A percentile compares a stretch with the other conserved stretches of the same genome.
These are phyloP conservation scores for Fusarium incarnatum DNA, from an alignment of 2,329 filamentous ascomycete species.

Conservation along the genomic window DNA sequence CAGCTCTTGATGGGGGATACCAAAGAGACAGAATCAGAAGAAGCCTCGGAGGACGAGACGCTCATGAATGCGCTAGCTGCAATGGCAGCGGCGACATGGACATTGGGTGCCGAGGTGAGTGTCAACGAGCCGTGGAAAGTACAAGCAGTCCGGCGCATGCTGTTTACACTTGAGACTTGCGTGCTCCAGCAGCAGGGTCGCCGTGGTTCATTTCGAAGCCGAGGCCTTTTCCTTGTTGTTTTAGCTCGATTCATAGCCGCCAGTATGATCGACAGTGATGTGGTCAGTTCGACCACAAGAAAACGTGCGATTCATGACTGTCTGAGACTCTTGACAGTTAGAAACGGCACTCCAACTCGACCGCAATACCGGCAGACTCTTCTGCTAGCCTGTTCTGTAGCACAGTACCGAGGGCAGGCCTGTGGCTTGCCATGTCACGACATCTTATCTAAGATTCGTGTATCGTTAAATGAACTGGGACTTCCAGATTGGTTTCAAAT, in stretches of 20 bases:
- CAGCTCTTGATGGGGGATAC: conserved; percentile 35
- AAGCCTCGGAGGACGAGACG: conserved; percentile 40
- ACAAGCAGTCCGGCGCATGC: conserved; percentile 41
- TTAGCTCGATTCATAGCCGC: conserved; percentile 47
- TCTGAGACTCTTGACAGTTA: conserved; percentile 30
- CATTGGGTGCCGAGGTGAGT: conserved; percentile 18
- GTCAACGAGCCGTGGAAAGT: conserved; percentile 14
- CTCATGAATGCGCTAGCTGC: conserved; percentile 49
- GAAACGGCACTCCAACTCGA: conserved; percentile 25
- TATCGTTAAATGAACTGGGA: conserved; percentile 52
- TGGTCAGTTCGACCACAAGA: conserved; percentile 29
- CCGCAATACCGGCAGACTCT: conserved; percentile 48
- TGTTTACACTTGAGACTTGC: conserved; percentile 45
- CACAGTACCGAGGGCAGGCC: conserved; percentile 60
- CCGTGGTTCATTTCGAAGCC: conserved; percentile 18
- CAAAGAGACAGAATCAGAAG: background rate
- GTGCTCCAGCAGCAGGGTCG: conserved; percentile 31
- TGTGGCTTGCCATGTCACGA: conserved; percentile 53
- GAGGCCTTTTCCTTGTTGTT: conserved; percentile 42
- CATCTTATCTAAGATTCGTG: conserved; percentile 56
- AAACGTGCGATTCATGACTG: conserved; percentile 40
- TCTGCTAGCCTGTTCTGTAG: conserved; percentile 58
- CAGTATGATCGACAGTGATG: conserved; percentile 29
- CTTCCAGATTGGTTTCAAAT: conserved; percentile 50
- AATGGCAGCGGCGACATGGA: conserved; percentile 45